Evolutionary conservation across 2,329 filamentous ascomycete species (phyloP).

Genomic region (Trichoderma sp.): DNA sequence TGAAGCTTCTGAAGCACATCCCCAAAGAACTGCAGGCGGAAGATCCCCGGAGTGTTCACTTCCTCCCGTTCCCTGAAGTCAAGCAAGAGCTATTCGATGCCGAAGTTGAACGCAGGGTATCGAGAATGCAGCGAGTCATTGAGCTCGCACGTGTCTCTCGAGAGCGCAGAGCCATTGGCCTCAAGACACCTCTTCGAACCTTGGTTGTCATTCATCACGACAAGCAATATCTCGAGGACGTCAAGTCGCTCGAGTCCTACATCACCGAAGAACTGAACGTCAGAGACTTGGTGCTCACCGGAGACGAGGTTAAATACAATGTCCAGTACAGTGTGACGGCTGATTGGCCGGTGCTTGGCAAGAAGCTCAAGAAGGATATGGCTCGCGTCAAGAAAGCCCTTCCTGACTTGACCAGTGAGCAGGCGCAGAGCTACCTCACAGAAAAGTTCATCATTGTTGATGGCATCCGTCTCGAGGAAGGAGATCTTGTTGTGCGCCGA

Average conservation of each 20-base stretch:
- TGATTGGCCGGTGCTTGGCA: slow-evolving; percentile 91
- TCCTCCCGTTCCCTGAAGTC: slow-evolving; percentile 85
- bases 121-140: slow-evolving; percentile 93
- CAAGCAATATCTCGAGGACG: slow-evolving; percentile 77
- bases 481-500: slow-evolving; percentile 75
- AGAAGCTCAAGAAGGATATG: slow-evolving; percentile 96
- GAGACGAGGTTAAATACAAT: slow-evolving; percentile 85
- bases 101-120: slow-evolving; percentile 79
- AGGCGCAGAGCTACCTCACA: slow-evolving; percentile 75
- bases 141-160: slow-evolving; percentile 82
- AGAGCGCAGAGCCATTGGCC: slow-evolving; percentile 76
- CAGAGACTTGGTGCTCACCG: slow-evolving; percentile 76
- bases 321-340: slow-evolving; percentile 87
- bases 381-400: slow-evolving; percentile 88
- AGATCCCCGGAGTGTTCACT: slow-evolving; percentile 86
- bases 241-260: slow-evolving; percentile 81
- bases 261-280: slow-evolving; percentile 91
- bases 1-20: slow-evolving; percentile 76
- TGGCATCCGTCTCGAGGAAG: slow-evolving; percentile 76
- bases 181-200: slow-evolving; percentile 89
- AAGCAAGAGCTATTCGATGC: slow-evolving; percentile 83
- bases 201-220: slow-evolving; percentile 86
- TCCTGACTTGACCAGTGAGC: slow-evolving; percentile 70
- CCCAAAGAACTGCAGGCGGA: slow-evolving; percentile 65
- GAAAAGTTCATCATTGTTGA: slow-evolving; percentile 76